Conservation (phyloP, 2,329 filamentous ascomycete species). For the Colletotrichum coccodes region DNA sequence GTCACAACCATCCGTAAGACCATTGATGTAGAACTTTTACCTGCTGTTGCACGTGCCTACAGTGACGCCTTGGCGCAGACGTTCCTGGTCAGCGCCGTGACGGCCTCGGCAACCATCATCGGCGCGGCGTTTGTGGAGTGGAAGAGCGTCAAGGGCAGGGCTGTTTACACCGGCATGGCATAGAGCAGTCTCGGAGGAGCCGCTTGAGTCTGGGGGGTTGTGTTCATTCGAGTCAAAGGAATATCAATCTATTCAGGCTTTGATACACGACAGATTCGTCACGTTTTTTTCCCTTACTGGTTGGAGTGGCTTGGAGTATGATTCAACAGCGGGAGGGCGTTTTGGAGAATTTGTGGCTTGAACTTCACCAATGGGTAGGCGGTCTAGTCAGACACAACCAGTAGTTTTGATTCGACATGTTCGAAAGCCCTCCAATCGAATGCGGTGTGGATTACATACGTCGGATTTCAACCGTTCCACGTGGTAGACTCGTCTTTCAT, state of each 20-base stretch:
- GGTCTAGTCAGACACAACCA: background rate
- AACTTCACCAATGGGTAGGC: too few relatives aligned
- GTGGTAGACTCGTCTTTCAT: background rate
- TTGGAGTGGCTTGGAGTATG: too few relatives aligned
- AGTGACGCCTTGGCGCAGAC: constrained; percentile 54
- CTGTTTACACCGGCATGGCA: constrained; percentile 40
- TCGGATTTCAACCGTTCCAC: background rate
- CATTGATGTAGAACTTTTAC: constrained; percentile 42
- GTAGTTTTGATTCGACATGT: background rate
- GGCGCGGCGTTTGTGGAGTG: constrained; percentile 59
- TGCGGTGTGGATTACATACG: background rate
- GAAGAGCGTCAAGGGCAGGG: constrained; percentile 68
- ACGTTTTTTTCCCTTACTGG: too few relatives aligned
- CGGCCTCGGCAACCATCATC: constrained; percentile 54
- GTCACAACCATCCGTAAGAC: constrained; percentile 47
- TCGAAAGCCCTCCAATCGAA: background rate
- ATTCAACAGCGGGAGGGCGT: background rate
- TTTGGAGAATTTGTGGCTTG: background rate
- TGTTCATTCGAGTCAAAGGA: background rate
- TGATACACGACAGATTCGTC: too few relatives aligned
- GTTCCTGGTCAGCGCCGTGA: constrained; percentile 55
- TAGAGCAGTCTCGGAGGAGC: background rate
- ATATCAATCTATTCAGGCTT: background rate
- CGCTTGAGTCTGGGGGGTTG: background rate
- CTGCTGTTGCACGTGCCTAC: constrained; percentile 52